A percentile compares a stretch with the other conserved stretches of the same genome.
Evolutionary conservation across 75 land plant species (phyloP).

Genomic region (Cunninghamia lanceolata): DNA sequence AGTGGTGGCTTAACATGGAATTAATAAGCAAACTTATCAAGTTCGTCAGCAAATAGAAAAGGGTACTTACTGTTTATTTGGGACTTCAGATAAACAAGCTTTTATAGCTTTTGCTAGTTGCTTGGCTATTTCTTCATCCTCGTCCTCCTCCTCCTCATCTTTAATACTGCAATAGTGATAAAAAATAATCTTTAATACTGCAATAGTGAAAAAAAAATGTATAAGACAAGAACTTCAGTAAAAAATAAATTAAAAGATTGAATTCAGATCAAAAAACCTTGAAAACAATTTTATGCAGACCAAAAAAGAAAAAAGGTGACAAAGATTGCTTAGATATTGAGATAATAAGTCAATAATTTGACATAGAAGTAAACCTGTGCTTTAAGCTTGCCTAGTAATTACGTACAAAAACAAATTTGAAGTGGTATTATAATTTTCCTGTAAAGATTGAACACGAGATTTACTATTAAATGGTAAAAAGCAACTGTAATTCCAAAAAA

Average conservation of each 20-base stretch:
- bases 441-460: background rate
- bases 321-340: background rate
- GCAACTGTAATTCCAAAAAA: background rate
- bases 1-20: background rate
- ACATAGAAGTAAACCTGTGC: background rate
- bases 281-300: background rate
- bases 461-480: background rate
- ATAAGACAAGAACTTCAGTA: background rate
- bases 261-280: background rate
- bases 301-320: background rate
- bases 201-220: background rate
- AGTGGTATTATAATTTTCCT: background rate
- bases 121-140: background rate
- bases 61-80: background rate
- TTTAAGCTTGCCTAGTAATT: background rate
- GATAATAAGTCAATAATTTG: background rate
- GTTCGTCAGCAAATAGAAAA: background rate
- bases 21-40: background rate
- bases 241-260: background rate
- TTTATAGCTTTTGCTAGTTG: slow-evolving; percentile 8
- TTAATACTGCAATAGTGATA: background rate
- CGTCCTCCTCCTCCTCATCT: background rate
- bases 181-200: no score
- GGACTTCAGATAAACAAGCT: background rate
- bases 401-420: background rate